These are phyloP conservation scores for Diaporthe sp. DNA, from an alignment of 2,329 filamentous ascomycete species.

Conservation along the genomic window DNA sequence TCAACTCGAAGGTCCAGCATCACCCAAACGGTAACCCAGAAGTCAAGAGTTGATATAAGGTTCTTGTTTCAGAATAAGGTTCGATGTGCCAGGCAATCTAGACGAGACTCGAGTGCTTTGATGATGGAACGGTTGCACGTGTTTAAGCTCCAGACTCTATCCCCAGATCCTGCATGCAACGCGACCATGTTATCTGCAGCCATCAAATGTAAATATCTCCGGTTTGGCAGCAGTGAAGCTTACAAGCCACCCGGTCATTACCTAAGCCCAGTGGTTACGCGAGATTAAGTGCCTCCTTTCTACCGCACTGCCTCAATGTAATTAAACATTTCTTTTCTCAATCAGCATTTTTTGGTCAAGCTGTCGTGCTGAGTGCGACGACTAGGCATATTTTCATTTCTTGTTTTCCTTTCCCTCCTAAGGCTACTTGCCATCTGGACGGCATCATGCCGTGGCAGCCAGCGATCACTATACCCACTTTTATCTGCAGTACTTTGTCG, in stretches of 20 bases:
- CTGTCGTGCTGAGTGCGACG: neutral
- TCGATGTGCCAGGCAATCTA: neutral
- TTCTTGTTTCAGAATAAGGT: slow-evolving; percentile 18
- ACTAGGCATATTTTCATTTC: neutral
- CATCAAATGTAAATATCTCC: neutral
- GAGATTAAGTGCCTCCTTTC: slow-evolving; percentile 18
- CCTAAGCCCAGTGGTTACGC: slow-evolving; percentile 22
- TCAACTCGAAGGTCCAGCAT: neutral
- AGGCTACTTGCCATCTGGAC: neutral
- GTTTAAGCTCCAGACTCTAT: neutral
- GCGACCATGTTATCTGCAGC: neutral
- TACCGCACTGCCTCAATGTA: slow-evolving; percentile 13
- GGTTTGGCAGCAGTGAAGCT: neutral
- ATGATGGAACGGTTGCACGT: slow-evolving; percentile 11
- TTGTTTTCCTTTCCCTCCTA: neutral
- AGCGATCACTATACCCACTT: slow-evolving; percentile 30
- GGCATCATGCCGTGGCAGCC: slow-evolving; percentile 22
- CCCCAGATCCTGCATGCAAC: slow-evolving; percentile 10
- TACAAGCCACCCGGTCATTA: slow-evolving; percentile 4
- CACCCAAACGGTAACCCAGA: neutral
- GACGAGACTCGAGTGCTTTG: neutral
- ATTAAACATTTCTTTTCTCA: neutral
- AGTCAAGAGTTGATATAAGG: neutral
- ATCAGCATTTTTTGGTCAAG: neutral
- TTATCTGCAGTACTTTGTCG: slow-evolving; percentile 36